These are phyloP conservation scores for Plasmopara muralis DNA, from an alignment of 352 stramenopile species.

Conservation along the genomic window DNA sequence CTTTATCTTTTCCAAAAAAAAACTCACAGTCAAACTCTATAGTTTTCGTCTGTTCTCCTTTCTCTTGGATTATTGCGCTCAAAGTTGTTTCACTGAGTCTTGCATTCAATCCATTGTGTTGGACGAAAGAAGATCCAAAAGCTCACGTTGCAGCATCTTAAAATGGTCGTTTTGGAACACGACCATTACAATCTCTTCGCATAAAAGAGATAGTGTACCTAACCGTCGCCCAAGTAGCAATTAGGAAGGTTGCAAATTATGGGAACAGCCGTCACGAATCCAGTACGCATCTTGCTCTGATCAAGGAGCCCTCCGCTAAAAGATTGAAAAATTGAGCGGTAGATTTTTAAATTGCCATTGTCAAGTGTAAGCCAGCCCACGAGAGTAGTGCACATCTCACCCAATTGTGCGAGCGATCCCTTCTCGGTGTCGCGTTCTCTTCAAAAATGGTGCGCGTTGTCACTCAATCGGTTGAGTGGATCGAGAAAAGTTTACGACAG, in stretches of 20 bases:
- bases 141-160: conserved; percentile 18
- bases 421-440: conserved; percentile 2
- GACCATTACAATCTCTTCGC: conserved; percentile 29
- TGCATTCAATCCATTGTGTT: conserved; percentile 34
- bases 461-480: conserved; percentile 2
- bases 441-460: not conserved
- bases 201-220: conserved; percentile 21
- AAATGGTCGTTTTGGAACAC: conserved; percentile 32
- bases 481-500: conserved; percentile 28
- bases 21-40: too few relatives aligned
- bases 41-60: too few relatives aligned
- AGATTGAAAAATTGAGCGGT: conserved; percentile 19
- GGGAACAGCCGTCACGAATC: conserved; percentile 26
- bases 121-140: conserved; percentile 24
- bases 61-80: conserved; percentile 31
- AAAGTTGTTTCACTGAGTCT: conserved; percentile 30
- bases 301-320: conserved; percentile 24
- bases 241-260: conserved; percentile 25
- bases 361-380: conserved; percentile 28
- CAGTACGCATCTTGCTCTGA: conserved; percentile 21
- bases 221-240: conserved; percentile 7
- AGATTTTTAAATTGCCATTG: conserved; percentile 21
- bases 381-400: not conserved
- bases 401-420: conserved; percentile 7
- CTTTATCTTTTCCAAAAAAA: too few relatives aligned